phyloP scores from a whole-genome alignment of 495 filamentous ascomycete genomes.

The Penicillium roqueforti region DNA sequence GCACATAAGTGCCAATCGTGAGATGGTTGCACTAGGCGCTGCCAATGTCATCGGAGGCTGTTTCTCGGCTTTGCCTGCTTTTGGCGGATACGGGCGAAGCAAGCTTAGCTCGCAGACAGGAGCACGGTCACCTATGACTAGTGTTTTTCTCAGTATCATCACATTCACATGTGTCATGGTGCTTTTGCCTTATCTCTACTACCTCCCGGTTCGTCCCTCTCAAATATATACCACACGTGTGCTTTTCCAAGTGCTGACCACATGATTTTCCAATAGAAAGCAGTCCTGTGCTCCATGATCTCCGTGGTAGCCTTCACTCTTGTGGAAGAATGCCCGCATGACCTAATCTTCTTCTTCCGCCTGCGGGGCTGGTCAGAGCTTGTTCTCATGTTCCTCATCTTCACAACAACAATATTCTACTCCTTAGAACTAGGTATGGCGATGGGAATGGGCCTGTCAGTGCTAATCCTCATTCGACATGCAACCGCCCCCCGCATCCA shows the following conservation, averaged over 20 bases:
- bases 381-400: slow-evolving; percentile 81
- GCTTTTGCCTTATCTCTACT: slow-evolving; percentile 88
- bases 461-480: slow-evolving; percentile 86
- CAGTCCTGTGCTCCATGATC: slow-evolving; percentile 89
- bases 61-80: slow-evolving; percentile 87
- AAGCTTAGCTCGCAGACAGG: slow-evolving; percentile 93
- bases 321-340: slow-evolving; percentile 91
- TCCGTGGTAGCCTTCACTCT: slow-evolving; percentile 92
- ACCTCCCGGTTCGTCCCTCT: slow-evolving; percentile 68
- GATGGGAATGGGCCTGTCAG: slow-evolving; percentile 79
- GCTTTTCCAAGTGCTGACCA: too few relatives aligned
- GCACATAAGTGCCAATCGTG: slow-evolving; percentile 82
- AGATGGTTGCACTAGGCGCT: slow-evolving; percentile 86
- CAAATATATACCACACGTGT: not conserved
- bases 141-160: slow-evolving; percentile 74
- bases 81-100: slow-evolving; percentile 93
- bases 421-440: slow-evolving; percentile 82
- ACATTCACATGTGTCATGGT: slow-evolving; percentile 76
- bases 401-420: slow-evolving; percentile 90
- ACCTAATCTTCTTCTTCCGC: slow-evolving; percentile 81
- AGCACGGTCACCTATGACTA: slow-evolving; percentile 88
- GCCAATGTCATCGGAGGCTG: slow-evolving; percentile 88
- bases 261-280: slow-evolving; percentile 58
- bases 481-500: slow-evolving; percentile 90
- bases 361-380: slow-evolving; percentile 85